Percentiles rank a stretch among this genome's conserved stretches.
phyloP scores from a whole-genome alignment of 2,329 filamentous ascomycete genomes.

The Phaeophleospora eucalypticola region DNA sequence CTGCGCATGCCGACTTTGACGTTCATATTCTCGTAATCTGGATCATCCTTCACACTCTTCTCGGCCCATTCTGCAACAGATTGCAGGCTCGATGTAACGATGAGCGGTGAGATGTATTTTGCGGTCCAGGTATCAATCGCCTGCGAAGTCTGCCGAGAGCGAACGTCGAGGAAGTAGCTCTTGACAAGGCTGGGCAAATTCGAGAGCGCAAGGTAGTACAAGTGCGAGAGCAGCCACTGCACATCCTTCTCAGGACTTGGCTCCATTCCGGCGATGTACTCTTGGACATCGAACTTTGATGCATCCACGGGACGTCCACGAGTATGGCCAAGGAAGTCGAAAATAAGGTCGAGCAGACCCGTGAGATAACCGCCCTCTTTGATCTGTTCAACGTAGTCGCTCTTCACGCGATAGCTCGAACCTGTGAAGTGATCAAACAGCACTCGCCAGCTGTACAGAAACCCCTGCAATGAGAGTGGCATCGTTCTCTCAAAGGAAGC shows the following conservation, averaged over 20 bases:
- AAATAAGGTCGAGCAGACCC: slow-evolving; percentile 71
- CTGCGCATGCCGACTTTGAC: slow-evolving; percentile 69
- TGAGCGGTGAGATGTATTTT: slow-evolving; percentile 69
- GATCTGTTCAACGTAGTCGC: slow-evolving; percentile 73
- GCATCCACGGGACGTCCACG: slow-evolving; percentile 66
- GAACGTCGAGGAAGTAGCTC: slow-evolving; percentile 73
- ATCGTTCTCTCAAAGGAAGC: slow-evolving; percentile 62
- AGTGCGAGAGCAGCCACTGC: slow-evolving; percentile 77
- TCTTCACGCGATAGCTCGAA: slow-evolving; percentile 68
- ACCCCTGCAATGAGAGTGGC: slow-evolving; percentile 67
- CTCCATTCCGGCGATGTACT: slow-evolving; percentile 53
- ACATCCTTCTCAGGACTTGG: slow-evolving; percentile 67
- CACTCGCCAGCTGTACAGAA: slow-evolving; percentile 83
- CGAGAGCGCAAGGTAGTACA: slow-evolving; percentile 78
- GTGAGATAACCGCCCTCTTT: slow-evolving; percentile 67
- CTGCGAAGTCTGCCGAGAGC: slow-evolving; percentile 71
- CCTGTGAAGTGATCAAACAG: slow-evolving; percentile 74
- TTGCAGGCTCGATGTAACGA: slow-evolving; percentile 62
- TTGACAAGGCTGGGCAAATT: slow-evolving; percentile 76
- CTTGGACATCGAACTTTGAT: slow-evolving; percentile 65
- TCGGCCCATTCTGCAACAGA: slow-evolving; percentile 65
- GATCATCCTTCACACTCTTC: slow-evolving; percentile 33
- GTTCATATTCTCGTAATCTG: slow-evolving; percentile 51
- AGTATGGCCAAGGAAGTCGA: slow-evolving; percentile 78
- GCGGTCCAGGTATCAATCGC: slow-evolving; percentile 82